Base-by-base conservation (phyloP, 108 stramenopile genomes). In the Pseudonitzschia multiseries region DNA sequence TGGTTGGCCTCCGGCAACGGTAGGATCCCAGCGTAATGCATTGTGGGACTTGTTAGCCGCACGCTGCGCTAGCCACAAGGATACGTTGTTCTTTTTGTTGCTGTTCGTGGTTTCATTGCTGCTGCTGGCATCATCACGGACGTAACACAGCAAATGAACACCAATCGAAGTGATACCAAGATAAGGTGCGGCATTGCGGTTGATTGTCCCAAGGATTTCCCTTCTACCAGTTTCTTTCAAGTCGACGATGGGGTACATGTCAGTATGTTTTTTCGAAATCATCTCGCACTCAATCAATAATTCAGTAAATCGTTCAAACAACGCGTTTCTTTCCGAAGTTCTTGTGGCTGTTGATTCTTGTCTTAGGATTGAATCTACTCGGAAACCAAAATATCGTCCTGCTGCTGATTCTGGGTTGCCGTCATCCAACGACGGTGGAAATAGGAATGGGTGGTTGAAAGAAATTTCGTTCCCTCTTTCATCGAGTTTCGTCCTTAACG, bases 1-100 rank as follows among this genome's bases (percentile, higher is more conserved):
- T 18, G 80, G 80, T 57, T 81, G 80, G 0, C 80, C 80, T 18
- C 80, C 80, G 1, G 80, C 80, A 13, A 81, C 80, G 26, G 80
- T 81, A 24, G 80, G 72, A 78, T 81, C 80, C 80, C 80, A 81
- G 31, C 42, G 73, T 20, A 73, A 74, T 64, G 80, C 65, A 69
- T 78, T 71, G 51, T 77, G 76, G 18, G 80, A 81, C 68, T 81
- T 81, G 12, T 65, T 78, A 28, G 80, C 24, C 8, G 80, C 72
- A 18, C 80, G 76, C 54, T 78, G 72, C 21, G 72, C 80, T 26
- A 81, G 66, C 80, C 80, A 81, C 31, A 81, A 44, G 14, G 65
- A 77, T 32, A 62, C 43, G 42, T 60, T 73, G 33, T 22, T 22
- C 10, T 72, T 43, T n/a, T 61, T 71, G 65, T 61, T 46, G 24